A percentile compares a stretch with the other conserved stretches of the same genome.
phyloP scores from a whole-genome alignment of 495 filamentous ascomycete species.

The Acidiella bohemica region DNA sequence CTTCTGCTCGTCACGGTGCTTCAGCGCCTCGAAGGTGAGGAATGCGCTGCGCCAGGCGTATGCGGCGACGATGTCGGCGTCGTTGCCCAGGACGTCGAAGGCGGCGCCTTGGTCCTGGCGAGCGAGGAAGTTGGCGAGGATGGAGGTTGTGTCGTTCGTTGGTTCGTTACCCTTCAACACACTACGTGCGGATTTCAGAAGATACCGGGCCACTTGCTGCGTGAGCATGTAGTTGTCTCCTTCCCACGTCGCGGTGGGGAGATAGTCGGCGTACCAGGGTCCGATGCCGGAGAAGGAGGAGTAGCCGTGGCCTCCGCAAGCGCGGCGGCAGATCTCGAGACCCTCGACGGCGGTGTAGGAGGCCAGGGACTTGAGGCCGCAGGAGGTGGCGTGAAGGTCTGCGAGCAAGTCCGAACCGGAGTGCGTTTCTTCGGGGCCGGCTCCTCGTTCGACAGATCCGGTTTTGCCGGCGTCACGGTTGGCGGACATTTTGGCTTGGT shows the following conservation, averaged over 20 bases:
- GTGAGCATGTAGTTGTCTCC: conserved; percentile 71
- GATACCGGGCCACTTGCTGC: conserved; percentile 63
- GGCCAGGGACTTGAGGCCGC: conserved; percentile 56
- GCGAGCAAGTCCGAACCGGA: conserved; percentile 53
- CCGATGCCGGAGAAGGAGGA: conserved; percentile 56
- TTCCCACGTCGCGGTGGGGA: conserved; percentile 24
- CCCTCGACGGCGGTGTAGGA: conserved; percentile 56
- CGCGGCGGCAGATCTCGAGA: conserved; percentile 55
- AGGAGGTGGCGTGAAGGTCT: conserved; percentile 61
- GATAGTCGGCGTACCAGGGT: conserved; percentile 35
- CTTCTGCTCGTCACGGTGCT: conserved; percentile 57
- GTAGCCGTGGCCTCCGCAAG: conserved; percentile 65
- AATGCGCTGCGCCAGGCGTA: conserved; percentile 59
- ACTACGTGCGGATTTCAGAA: conserved; percentile 50
- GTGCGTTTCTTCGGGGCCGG: conserved; percentile 51
- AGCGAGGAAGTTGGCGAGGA: conserved; percentile 45
- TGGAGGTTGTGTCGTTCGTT: conserved; percentile 43
- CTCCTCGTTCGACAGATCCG: conserved; percentile 37
- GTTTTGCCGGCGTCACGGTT: conserved; percentile 27
- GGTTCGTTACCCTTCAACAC: conserved; percentile 43
- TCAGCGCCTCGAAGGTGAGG: conserved; percentile 56
- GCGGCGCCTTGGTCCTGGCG: conserved; percentile 52
- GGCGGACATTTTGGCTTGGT: conserved; percentile 47
- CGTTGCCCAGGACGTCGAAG: conserved; percentile 50
- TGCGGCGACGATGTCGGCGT: conserved; percentile 49